Conservation (phyloP, 176 grass and related monocot species). For the Cocos nucifera region DNA sequence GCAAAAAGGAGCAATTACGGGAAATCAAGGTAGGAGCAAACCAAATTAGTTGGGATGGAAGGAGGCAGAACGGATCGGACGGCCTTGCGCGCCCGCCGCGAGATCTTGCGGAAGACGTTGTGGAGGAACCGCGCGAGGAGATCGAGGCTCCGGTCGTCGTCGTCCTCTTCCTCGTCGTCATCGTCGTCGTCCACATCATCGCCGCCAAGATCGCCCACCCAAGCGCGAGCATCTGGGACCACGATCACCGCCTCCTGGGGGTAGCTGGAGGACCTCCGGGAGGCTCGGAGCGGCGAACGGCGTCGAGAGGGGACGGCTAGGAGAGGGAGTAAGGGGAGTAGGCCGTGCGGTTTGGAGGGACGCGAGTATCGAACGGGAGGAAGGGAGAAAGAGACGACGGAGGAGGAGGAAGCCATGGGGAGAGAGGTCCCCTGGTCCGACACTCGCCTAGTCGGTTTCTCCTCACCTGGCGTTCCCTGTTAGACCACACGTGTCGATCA, state of each 20-base stretch:
- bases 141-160: constrained; percentile 65
- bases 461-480: too few relatives aligned
- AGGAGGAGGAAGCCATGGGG: constrained; percentile 32
- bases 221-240: constrained; percentile 50
- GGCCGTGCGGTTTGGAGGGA: not conserved
- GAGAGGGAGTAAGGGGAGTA: not conserved
- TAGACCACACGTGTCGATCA: too few relatives aligned
- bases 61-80: constrained; percentile 81
- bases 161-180: constrained; percentile 47
- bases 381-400: constrained; percentile 11
- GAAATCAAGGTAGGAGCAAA: constrained; percentile 9
- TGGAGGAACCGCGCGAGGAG: constrained; percentile 66
- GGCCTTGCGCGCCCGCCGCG: constrained; percentile 61
- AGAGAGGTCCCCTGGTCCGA: not conserved
- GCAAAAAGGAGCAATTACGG: not conserved
- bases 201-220: constrained; percentile 46
- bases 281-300: constrained; percentile 14
- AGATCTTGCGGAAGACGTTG: constrained; percentile 62
- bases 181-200: constrained; percentile 18
- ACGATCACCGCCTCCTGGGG: constrained; percentile 47
- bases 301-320: constrained; percentile 7
- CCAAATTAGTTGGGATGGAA: constrained; percentile 74
- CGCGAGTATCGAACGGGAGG: constrained; percentile 7
- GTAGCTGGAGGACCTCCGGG: constrained; percentile 29
- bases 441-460: not conserved